Evolutionary conservation across 495 filamentous ascomycete species (phyloP).

Genomic region (Tetracladium marchalianum): DNA sequence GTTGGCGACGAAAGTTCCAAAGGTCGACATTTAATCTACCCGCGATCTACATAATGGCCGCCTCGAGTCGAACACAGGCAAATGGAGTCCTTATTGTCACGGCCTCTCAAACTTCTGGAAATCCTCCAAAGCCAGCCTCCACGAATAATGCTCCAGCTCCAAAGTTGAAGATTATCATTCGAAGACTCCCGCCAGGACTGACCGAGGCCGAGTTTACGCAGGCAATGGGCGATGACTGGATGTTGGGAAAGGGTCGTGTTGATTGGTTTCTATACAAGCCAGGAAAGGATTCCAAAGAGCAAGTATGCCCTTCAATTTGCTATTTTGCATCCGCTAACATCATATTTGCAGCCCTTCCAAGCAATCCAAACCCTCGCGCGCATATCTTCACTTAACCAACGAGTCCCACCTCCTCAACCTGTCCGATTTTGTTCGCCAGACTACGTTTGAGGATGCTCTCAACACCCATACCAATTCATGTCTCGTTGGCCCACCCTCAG

Average conservation of each 20-base stretch:
- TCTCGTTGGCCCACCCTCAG: slow-evolving; percentile 59
- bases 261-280: slow-evolving; percentile 72
- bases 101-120: slow-evolving; percentile 40
- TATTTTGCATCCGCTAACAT: slow-evolving; percentile 11
- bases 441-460: slow-evolving; percentile 63
- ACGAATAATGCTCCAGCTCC: slow-evolving; percentile 47
- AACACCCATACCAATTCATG: slow-evolving; percentile 56
- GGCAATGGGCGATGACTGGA: slow-evolving; percentile 77
- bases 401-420: slow-evolving; percentile 49
- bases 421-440: slow-evolving; percentile 52
- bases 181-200: slow-evolving; percentile 77
- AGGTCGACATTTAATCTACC: neutral
- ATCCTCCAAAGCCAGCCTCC: slow-evolving; percentile 33
- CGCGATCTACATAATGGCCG: slow-evolving; percentile 25
- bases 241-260: slow-evolving; percentile 61
- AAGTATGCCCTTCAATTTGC: slow-evolving; percentile 20
- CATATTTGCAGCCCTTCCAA: slow-evolving; percentile 55
- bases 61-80: slow-evolving; percentile 23
- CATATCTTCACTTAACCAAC: slow-evolving; percentile 64
- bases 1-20: neutral
- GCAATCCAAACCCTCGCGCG: slow-evolving; percentile 64
- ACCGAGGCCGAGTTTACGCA: slow-evolving; percentile 69
- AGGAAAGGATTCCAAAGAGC: slow-evolving; percentile 89
- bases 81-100: slow-evolving; percentile 55
- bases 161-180: slow-evolving; percentile 75